Base-by-base conservation (phyloP, 2,329 filamentous ascomycete species). In the Penicillium janthinellum region DNA sequence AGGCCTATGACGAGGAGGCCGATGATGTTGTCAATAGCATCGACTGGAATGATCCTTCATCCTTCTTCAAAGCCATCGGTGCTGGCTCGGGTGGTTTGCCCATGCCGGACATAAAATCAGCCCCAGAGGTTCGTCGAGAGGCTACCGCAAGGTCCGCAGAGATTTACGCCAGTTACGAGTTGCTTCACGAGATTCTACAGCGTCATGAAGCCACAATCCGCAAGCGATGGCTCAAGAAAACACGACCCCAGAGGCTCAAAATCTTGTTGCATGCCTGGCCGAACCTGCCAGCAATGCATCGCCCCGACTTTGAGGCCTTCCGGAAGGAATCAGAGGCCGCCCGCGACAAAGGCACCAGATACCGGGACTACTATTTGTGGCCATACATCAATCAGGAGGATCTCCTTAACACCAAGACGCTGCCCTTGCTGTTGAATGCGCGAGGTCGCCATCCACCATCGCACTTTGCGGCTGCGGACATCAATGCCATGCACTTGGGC, bases 181-280 rank as follows among this genome's bases (percentile, higher is more conserved):
- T 6, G 20, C 42, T 44, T 20, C 20, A 44, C 25, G 42, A 14
- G 6, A 44, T 44, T 28, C 20, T 44, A 25, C 42, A 44, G 42
- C 42, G 42, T 12, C 42, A 44, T 6, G 42, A 44, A 25, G 41
- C 20, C 7, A 44, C 42, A 15, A 44, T 44, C 25, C 42, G 42
- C 20, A 44, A 44, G 20, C 42, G 42, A 25, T 44, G 42, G 42
- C 20, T 44, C 11, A 44, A 44, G 20, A 44, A 44, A 44, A 44
- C 20, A 25, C 42, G 42, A 5, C 11, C 42, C 6, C 42, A 44
- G 11, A 44, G 42, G 20, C 42, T 44, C 22, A 44, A 28, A 25
- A 72, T 85, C 3, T 70, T 88, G 2, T 66, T 82, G 0, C 65
- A 72, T n/a, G 75, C 73, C 1, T 84, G 81, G 81, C 83, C 83